Conservation (phyloP, 1,139 yeast species). For the Scheffersomyces titani region DNA sequence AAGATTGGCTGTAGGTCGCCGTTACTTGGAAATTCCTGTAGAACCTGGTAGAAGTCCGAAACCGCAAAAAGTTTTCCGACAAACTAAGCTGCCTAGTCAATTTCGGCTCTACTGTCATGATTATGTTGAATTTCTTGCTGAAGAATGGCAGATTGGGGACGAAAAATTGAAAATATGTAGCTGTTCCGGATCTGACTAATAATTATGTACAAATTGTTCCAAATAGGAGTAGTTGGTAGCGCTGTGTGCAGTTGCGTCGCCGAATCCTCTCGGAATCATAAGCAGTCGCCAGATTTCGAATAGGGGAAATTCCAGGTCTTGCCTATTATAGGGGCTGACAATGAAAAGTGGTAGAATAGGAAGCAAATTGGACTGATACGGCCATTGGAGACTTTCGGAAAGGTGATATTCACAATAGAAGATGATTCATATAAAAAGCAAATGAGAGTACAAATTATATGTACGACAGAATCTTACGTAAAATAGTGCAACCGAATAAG, state of each 20-base stretch:
- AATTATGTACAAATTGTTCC: slow-evolving; percentile 1
- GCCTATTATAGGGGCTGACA: background rate
- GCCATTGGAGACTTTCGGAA: background rate
- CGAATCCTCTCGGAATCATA: background rate
- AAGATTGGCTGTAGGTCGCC: slow-evolving; percentile 29
- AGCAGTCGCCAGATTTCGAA: too few species aligned
- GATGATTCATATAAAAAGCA: background rate
- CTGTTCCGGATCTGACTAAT: background rate
- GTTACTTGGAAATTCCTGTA: slow-evolving; percentile 38
- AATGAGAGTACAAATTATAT: background rate
- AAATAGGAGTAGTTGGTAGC: background rate
- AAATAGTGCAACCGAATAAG: background rate
- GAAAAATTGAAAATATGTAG: background rate
- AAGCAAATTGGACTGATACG: background rate
- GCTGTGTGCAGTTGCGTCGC: background rate
- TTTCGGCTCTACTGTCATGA: slow-evolving; percentile 8
- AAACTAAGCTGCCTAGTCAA: slow-evolving; percentile 27
- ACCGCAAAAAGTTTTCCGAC: slow-evolving; percentile 39
- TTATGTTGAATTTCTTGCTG: background rate
- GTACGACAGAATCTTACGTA: background rate
- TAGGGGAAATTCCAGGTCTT: background rate
- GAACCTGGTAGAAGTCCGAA: slow-evolving; percentile 30
- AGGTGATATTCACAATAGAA: background rate
- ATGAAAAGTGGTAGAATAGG: background rate
- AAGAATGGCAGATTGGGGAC: background rate